Percentiles rank a stretch among this genome's conserved stretches.
Conservation (phyloP, 108 stramenopile genomes). For the Skeletonema tropicum region DNA sequence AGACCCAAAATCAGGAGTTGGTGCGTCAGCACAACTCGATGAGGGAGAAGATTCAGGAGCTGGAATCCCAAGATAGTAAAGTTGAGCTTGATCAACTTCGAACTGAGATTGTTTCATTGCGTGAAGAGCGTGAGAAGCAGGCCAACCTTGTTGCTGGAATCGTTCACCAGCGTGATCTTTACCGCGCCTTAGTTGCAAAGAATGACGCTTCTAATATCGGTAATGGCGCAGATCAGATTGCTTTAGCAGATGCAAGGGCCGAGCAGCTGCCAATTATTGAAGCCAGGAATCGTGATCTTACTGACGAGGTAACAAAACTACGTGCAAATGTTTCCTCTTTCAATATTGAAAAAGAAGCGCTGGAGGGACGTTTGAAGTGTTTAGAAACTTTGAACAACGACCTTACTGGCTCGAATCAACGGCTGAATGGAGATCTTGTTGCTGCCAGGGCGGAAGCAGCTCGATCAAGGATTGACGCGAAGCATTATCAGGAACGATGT, state of each 20-base stretch:
- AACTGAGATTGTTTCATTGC: slow-evolving; percentile 57
- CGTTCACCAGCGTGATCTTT: slow-evolving; percentile 88
- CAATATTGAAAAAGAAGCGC: slow-evolving; percentile 58
- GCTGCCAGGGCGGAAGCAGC: slow-evolving; percentile 65
- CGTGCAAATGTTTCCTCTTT: slow-evolving; percentile 48
- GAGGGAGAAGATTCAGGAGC: slow-evolving; percentile 53
- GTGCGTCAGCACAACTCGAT: slow-evolving; percentile 66
- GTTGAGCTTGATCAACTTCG: slow-evolving; percentile 59
- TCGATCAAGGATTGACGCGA: slow-evolving; percentile 61
- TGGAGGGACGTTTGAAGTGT: slow-evolving; percentile 65
- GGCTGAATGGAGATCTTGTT: slow-evolving; percentile 55
- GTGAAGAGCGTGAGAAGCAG: slow-evolving; percentile 77
- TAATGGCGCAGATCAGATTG: slow-evolving; percentile 41
- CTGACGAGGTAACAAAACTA: slow-evolving; percentile 57
- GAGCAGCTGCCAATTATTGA: slow-evolving; percentile 59
- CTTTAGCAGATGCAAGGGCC: slow-evolving; percentile 46
- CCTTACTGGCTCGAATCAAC: slow-evolving; percentile 61
- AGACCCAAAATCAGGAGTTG: slow-evolving; percentile 79
- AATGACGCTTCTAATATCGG: slow-evolving; percentile 56
- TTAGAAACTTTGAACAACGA: slow-evolving; percentile 65
- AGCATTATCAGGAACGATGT: slow-evolving; percentile 63
- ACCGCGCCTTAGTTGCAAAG: slow-evolving; percentile 72
- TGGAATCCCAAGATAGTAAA: slow-evolving; percentile 60
- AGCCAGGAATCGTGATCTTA: slow-evolving; percentile 50
- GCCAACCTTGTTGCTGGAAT: slow-evolving; percentile 73